Conservation (phyloP, 148 eudicot species). For the Persicaria tinctoria region DNA sequence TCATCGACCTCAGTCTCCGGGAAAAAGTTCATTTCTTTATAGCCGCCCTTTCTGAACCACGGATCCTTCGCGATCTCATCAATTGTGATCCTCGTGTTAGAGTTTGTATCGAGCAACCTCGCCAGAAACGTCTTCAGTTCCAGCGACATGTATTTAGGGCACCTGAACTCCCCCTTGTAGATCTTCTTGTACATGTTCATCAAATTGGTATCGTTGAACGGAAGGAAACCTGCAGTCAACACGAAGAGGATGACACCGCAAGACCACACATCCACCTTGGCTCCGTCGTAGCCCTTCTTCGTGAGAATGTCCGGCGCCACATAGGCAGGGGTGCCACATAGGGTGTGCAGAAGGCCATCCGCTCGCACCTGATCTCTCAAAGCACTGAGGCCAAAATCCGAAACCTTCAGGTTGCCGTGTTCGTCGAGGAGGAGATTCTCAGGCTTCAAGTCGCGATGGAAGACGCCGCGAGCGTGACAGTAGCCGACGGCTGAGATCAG, state of each 20-base stretch:
- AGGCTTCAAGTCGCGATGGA: constrained; percentile 69
- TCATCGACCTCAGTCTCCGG: constrained; percentile 20
- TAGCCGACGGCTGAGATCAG: constrained; percentile 58
- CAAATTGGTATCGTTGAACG: constrained; percentile 66
- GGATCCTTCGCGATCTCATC: constrained; percentile 53
- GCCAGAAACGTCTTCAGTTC: constrained; percentile 43
- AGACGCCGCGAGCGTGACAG: constrained; percentile 68
- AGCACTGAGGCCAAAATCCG: constrained; percentile 77
- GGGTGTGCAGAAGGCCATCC: constrained; percentile 61
- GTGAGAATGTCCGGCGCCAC: constrained; percentile 74
- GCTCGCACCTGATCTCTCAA: constrained; percentile 29
- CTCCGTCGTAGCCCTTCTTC: constrained; percentile 71
- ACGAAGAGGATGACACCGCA: constrained; percentile 70
- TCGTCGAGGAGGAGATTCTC: constrained; percentile 68
- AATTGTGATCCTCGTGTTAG: constrained; percentile 43
- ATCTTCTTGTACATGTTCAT: constrained; percentile 72
- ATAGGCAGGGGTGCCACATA: constrained; percentile 91
- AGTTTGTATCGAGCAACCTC: constrained; percentile 54
- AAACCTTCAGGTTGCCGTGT: constrained; percentile 46
- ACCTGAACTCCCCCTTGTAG: constrained; percentile 59
- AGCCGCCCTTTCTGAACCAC: constrained; percentile 46
- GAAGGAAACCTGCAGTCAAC: constrained; percentile 57
- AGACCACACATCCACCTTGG: constrained; percentile 69
- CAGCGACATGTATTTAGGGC: constrained; percentile 62
- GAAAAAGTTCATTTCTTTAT: constrained; percentile 24